Percentiles rank a stretch among this genome's conserved stretches.
Evolutionary conservation across 495 filamentous ascomycete genomes (phyloP).

Genomic region (Penicillium simplicissimum): DNA sequence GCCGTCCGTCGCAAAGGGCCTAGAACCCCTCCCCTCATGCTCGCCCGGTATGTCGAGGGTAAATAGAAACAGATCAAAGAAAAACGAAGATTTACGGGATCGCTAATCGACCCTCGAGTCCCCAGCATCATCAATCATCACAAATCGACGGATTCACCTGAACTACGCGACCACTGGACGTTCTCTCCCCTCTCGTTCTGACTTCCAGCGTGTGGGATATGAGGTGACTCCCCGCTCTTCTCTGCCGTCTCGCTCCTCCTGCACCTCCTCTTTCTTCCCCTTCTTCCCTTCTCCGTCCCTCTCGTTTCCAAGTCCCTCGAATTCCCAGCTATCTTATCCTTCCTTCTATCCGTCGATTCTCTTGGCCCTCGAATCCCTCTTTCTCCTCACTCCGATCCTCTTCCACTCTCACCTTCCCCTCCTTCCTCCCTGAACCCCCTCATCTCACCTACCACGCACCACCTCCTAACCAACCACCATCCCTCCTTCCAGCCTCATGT

Average conservation of each 20-base stretch:
- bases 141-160: background rate
- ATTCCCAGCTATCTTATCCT: background rate
- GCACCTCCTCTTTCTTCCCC: slow-evolving; percentile 2
- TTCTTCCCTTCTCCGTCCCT: background rate
- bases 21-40: slow-evolving; percentile 1
- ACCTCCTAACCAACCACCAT: slow-evolving; percentile 18
- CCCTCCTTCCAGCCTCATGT: slow-evolving; percentile 31
- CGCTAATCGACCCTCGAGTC: background rate
- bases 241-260: slow-evolving; percentile 11
- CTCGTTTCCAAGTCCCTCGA: background rate
- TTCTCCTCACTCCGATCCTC: slow-evolving; percentile 15
- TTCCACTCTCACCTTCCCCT: slow-evolving; percentile 15
- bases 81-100: background rate
- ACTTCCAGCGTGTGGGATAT: slow-evolving; percentile 14
- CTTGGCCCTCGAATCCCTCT: slow-evolving; percentile 15
- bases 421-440: slow-evolving; percentile 15
- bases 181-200: background rate
- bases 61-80: background rate
- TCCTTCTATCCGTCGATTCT: slow-evolving; percentile 16
- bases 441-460: slow-evolving; percentile 15
- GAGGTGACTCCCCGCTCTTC: slow-evolving; percentile 32
- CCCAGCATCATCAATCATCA: background rate
- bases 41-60: background rate
- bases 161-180: background rate
- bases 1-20: background rate